Conservation (phyloP, 2,329 filamentous ascomycete genomes). For the Aspergillus sp. region DNA sequence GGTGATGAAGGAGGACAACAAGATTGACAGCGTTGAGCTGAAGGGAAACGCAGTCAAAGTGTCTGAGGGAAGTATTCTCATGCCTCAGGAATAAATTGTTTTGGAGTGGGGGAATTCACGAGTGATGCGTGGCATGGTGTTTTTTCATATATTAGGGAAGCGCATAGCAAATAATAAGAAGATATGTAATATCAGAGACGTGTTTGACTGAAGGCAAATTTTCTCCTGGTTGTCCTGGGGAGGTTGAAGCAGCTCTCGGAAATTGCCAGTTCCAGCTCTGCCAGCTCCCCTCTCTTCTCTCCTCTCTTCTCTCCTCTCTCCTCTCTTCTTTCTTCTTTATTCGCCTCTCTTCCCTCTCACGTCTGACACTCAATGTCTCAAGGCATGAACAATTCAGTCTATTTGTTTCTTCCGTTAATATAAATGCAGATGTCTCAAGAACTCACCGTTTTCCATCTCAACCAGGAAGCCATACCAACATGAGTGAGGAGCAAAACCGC, state of each 20-base stretch:
- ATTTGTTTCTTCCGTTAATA: too few species aligned
- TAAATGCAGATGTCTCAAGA: not conserved
- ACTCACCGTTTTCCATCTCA: not conserved
- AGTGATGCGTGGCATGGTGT: too few species aligned
- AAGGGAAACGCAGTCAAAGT: constrained; percentile 31
- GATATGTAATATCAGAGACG: not conserved
- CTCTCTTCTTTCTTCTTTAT: too few species aligned
- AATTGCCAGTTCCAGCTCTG: too few species aligned
- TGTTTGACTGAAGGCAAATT: not conserved
- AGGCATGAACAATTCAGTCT: not conserved
- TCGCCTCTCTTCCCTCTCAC: too few species aligned
- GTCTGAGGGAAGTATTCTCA: constrained; percentile 27
- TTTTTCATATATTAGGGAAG: too few species aligned
- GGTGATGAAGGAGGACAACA: constrained; percentile 12
- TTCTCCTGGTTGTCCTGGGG: not conserved
- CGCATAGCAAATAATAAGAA: too few species aligned
- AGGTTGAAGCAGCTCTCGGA: too few species aligned
- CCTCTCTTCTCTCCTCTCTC: too few species aligned
- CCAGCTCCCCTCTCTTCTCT: too few species aligned
- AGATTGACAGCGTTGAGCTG: constrained; percentile 30
- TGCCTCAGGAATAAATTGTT: constrained; percentile 9
- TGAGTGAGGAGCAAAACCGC: constrained; percentile 8
- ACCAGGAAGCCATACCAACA: not conserved
- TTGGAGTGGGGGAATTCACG: not conserved
- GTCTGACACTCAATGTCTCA: not conserved